phyloP scores from a whole-genome alignment of 2,329 filamentous ascomycete genomes.

The Phialophora tarda region DNA sequence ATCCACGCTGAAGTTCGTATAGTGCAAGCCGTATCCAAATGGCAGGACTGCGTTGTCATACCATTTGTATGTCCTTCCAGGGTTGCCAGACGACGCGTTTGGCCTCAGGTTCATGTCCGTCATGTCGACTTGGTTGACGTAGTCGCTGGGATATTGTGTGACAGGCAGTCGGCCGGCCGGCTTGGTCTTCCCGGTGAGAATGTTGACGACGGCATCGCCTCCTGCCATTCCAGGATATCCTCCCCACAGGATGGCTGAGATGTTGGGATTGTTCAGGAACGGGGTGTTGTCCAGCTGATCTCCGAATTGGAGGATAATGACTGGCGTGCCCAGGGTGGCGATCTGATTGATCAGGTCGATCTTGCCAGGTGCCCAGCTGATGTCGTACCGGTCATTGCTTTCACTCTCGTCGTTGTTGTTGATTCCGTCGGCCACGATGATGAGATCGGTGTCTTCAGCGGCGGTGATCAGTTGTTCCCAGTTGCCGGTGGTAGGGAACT shows the following conservation, averaged over 20 bases:
- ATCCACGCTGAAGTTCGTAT: slow-evolving; percentile 48
- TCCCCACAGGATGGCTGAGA: slow-evolving; percentile 52
- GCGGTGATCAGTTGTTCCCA: slow-evolving; percentile 46
- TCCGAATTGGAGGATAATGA: slow-evolving; percentile 52
- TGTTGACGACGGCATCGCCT: slow-evolving; percentile 50
- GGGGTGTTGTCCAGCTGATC: slow-evolving; percentile 52
- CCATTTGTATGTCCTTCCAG: slow-evolving; percentile 55
- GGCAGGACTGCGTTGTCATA: slow-evolving; percentile 50
- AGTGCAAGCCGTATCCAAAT: slow-evolving; percentile 54
- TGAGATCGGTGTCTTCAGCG: slow-evolving; percentile 46
- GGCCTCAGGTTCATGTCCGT: slow-evolving; percentile 52
- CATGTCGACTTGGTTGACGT: slow-evolving; percentile 49
- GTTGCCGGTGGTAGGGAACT: slow-evolving; percentile 42
- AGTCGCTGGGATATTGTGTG: slow-evolving; percentile 51
- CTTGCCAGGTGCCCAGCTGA: slow-evolving; percentile 52
- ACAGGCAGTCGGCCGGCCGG: slow-evolving; percentile 51
- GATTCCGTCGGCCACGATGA: slow-evolving; percentile 51
- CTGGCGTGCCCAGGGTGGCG: slow-evolving; percentile 46
- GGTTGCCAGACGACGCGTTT: slow-evolving; percentile 43
- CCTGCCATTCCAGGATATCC: slow-evolving; percentile 54
- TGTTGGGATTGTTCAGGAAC: slow-evolving; percentile 47
- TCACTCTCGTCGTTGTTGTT: slow-evolving; percentile 52
- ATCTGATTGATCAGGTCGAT: slow-evolving; percentile 50
- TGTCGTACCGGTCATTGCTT: slow-evolving; percentile 48
- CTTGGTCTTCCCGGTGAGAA: slow-evolving; percentile 50